These are phyloP conservation scores for Backusella psychrophila DNA, from an alignment of 192 early-diverging fungal species.

Conservation along the genomic window DNA sequence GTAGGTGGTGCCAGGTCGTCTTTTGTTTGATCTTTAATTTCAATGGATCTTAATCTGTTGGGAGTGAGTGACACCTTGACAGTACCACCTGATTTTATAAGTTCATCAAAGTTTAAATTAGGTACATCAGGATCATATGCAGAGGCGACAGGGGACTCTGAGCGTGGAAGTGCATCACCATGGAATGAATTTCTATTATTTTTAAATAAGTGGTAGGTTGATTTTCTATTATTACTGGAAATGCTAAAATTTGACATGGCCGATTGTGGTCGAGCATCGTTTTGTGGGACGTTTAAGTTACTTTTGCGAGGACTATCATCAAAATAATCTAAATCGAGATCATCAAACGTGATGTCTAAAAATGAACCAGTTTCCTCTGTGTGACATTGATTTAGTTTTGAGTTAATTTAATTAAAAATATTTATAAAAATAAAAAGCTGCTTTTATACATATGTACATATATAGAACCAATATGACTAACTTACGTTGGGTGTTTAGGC, in stretches of 20 bases:
- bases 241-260: slow-evolving; percentile 22
- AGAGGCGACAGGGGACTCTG: slow-evolving; percentile 1
- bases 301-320: slow-evolving; percentile 10
- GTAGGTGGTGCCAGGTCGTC: neutral
- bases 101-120: slow-evolving; percentile 50
- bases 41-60: slow-evolving; percentile 55
- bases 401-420: slow-evolving; percentile 5
- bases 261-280: slow-evolving; percentile 8
- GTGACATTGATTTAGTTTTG: neutral
- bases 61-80: slow-evolving; percentile 57
- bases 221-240: slow-evolving; percentile 11
- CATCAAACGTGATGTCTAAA: slow-evolving; percentile 28
- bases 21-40: slow-evolving; percentile 38
- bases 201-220: slow-evolving; percentile 23
- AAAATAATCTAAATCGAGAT: slow-evolving; percentile 24
- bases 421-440: neutral
- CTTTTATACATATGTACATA: neutral
- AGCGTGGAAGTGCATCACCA: slow-evolving; percentile 10
- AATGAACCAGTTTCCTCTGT: slow-evolving; percentile 21
- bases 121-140: slow-evolving; percentile 42
- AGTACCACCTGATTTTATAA: slow-evolving; percentile 49
- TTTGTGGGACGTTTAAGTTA: neutral
- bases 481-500: slow-evolving; percentile 4
- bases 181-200: slow-evolving; percentile 16
- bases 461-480: neutral